These are phyloP conservation scores for Ricinus communis DNA, from an alignment of 345 rosid species.

Conservation along the genomic window DNA sequence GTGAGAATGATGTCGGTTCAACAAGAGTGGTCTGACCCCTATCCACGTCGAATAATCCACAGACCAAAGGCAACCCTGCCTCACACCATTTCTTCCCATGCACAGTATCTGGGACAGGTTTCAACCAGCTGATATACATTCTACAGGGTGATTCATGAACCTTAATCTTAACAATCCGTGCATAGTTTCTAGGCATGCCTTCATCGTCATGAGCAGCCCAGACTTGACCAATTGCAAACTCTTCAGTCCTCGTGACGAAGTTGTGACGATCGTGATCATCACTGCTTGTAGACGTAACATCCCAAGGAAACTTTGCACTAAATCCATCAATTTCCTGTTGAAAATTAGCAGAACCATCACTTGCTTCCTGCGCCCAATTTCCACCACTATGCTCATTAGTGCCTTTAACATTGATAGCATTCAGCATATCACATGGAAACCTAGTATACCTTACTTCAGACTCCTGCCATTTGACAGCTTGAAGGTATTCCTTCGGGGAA, in stretches of 20 bases:
- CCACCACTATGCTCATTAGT: not conserved
- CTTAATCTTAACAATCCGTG: not conserved
- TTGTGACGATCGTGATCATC: not conserved
- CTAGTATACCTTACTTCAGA: not conserved
- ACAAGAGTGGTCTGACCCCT: not conserved
- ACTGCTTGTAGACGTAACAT: not conserved
- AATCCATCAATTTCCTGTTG: not conserved
- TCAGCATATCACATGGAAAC: not conserved
- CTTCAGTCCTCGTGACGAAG: not conserved
- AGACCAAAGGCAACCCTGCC: not conserved
- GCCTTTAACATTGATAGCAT: not conserved
- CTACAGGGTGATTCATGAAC: not conserved
- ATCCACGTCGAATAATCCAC: not conserved
- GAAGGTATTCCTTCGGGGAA: not conserved
- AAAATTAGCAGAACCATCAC: not conserved
- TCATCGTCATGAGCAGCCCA: slow-evolving; percentile 1
- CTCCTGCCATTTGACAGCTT: not conserved
- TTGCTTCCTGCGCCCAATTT: too few relatives aligned
- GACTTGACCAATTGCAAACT: slow-evolving; percentile 1
- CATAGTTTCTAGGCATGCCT: slow-evolving; percentile 12
- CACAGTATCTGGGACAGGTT: not conserved
- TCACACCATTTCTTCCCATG: not conserved
- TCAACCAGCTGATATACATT: not conserved
- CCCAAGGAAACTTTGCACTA: not conserved
- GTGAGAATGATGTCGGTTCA: not conserved